Evolutionary conservation across 495 filamentous ascomycete species (phyloP), one percentile per base, ranked within the genome.

Genomic region (Aspergillus nidulans): DNA sequence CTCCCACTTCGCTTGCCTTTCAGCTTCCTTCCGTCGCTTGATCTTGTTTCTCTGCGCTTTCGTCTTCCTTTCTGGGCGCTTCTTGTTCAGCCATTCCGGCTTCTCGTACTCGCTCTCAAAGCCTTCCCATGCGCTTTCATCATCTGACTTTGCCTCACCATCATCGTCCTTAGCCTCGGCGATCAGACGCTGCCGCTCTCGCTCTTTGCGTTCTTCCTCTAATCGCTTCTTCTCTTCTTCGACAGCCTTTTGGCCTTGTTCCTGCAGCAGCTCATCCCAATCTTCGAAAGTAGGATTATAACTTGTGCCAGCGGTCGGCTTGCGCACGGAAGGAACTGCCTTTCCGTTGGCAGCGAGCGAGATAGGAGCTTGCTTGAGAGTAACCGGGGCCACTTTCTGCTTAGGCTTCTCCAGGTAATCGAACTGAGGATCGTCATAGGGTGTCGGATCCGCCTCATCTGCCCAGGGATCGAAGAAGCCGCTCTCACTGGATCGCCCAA

Each of bases 241-340:
- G 1, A 97, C 81, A 26, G 85, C 92, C 69, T 87, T 86, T 48
- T 83, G 77, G 24, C 90, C 89, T 65, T 91, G 88, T 25, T 81
- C 77, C 18, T 80, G 77, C 38, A 96, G 71, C 5, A 92, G 80
- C 10, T 79, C 75, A 51, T 89, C 84, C 80, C 92, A 98, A 47
- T 96, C 90, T 53, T 83, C 78, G 53, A 92, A 94, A 7, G 77
- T 74, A 0, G 94, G 94, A 62, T 98, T 98, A 69, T 98, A 98
- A 65, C 89, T 95, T 64, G 82, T 86, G 39, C 89, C 91, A 2
- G 84, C 89, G 16, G 82, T 81, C 3, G 94, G 94, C 53, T 80
- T 85, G 54, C 79, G 75, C 6, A 97, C 86, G n/a, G 90, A 83
- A 1, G 90, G 88, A 15, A 95, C 72, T 0, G 77, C 63, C 59